A percentile compares a stretch with the other conserved stretches of the same genome.
Evolutionary conservation across 805 yeast genomes (phyloP).

Genomic region (Yarrowia yakushimensis): DNA sequence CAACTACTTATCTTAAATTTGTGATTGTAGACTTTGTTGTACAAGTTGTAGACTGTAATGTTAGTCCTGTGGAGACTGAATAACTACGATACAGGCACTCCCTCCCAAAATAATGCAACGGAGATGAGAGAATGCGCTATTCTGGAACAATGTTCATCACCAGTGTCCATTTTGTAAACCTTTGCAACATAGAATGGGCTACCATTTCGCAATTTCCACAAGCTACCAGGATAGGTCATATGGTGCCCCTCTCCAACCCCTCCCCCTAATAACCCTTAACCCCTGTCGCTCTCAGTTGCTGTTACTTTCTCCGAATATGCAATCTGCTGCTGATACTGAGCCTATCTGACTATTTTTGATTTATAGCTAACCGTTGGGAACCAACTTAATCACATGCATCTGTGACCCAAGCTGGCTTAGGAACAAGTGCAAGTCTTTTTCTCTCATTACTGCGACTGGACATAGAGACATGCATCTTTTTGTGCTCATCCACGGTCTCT

Average conservation of each 20-base stretch:
- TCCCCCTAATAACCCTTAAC: background rate
- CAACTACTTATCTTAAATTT: background rate
- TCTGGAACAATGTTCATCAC: too few relatives aligned
- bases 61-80: too few relatives aligned
- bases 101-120: too few relatives aligned
- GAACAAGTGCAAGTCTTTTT: background rate
- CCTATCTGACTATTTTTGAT: background rate
- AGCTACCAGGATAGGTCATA: too few relatives aligned
- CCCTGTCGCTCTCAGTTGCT: background rate
- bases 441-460: background rate
- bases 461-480: constrained; percentile 51
- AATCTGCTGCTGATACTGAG: background rate
- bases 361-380: background rate
- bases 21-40: background rate
- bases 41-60: too few relatives aligned
- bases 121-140: too few relatives aligned
- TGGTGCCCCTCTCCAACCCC: background rate
- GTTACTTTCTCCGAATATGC: background rate
- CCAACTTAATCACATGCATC: constrained; percentile 19
- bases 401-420: constrained; percentile 16
- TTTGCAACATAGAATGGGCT: too few relatives aligned
- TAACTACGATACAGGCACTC: too few relatives aligned
- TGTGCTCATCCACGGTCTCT: constrained; percentile 72
- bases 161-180: too few relatives aligned
- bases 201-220: too few relatives aligned